Evolutionary conservation across 345 rosid species (phyloP).

Genomic region (Citrus maxima): DNA sequence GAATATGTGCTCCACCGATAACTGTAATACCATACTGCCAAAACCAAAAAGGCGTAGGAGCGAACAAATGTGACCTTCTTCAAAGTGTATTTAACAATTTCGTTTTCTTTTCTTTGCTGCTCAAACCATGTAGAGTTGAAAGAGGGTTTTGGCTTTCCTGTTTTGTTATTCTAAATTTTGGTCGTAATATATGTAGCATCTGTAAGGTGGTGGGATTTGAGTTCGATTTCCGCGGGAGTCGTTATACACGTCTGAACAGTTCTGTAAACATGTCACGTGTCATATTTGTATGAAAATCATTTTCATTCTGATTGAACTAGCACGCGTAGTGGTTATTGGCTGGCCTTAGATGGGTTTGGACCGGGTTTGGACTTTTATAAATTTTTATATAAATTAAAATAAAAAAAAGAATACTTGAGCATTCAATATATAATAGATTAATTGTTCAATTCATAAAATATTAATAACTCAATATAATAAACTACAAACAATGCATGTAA

Average conservation of each 20-base stretch:
- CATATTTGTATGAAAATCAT: too few relatives aligned
- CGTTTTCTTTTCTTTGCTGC: not conserved
- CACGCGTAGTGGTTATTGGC: too few relatives aligned
- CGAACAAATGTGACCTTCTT: not conserved
- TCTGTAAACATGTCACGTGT: not conserved
- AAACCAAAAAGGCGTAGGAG: not conserved
- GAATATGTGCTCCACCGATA: not conserved
- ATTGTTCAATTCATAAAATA: too few relatives aligned
- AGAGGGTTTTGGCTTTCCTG: not conserved
- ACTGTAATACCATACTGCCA: too few relatives aligned
- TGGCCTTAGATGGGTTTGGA: too few relatives aligned
- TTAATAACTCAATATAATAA: too few relatives aligned
- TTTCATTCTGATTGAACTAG: too few relatives aligned
- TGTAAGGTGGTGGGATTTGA: not conserved
- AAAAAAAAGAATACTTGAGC: too few relatives aligned
- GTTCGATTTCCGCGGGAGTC: not conserved
- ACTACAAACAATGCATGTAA: too few relatives aligned
- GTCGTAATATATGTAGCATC: not conserved
- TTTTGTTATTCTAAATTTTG: not conserved
- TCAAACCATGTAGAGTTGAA: constrained; percentile 1
- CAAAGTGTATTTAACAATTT: not conserved
- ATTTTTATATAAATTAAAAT: too few relatives aligned
- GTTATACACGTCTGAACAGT: not conserved
- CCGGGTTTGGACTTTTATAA: too few relatives aligned
- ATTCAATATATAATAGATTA: too few relatives aligned